Percentiles rank a stretch among this genome's conserved stretches.
phyloP scores from a whole-genome alignment of 2,329 filamentous ascomycete genomes.

The Dryadomyces quercus-mongolicae region DNA sequence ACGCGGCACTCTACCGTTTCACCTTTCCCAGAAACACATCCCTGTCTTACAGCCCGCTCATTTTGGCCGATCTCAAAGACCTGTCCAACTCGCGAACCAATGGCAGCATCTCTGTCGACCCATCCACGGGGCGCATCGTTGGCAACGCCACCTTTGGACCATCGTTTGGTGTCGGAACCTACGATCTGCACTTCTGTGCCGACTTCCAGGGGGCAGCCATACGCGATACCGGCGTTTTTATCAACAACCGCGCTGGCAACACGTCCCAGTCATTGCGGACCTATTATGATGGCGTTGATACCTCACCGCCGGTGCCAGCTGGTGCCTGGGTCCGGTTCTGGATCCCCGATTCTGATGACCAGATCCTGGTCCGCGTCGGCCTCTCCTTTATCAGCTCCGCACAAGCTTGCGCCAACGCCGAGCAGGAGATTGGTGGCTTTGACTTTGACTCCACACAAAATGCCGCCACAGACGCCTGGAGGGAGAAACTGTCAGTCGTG shows the following conservation, averaged over 20 bases:
- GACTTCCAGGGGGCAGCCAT: constrained; percentile 38
- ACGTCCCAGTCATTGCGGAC: constrained; percentile 21
- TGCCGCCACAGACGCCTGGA: constrained; percentile 42
- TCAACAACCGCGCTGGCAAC: constrained; percentile 25
- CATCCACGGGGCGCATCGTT: constrained; percentile 36
- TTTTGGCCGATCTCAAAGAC: constrained; percentile 50
- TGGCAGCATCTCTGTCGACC: constrained; percentile 36
- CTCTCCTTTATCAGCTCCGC: constrained; percentile 50
- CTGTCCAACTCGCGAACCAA: constrained; percentile 38
- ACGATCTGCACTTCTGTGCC: constrained; percentile 46
- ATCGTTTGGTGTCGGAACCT: constrained; percentile 48
- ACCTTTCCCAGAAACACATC: constrained; percentile 30
- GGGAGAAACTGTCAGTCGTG: constrained; percentile 41
- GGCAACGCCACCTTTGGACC: constrained; percentile 47
- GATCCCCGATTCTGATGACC: constrained; percentile 23
- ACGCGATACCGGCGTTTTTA: constrained; percentile 25
- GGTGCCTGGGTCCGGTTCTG: constrained; percentile 47
- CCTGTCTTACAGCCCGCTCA: constrained; percentile 26
- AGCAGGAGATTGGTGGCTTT: constrained; percentile 45
- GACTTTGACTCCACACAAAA: constrained; percentile 41
- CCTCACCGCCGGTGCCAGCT: constrained; percentile 24
- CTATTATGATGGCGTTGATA: constrained; percentile 8
- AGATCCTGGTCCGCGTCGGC: constrained; percentile 47
- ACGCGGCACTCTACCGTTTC: constrained; percentile 49
- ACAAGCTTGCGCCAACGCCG: constrained; percentile 50